Percentiles rank a stretch among this genome's conserved stretches.
phyloP scores from a whole-genome alignment of 1,284 basidiomycete species.

The Calocybe gambosa region DNA sequence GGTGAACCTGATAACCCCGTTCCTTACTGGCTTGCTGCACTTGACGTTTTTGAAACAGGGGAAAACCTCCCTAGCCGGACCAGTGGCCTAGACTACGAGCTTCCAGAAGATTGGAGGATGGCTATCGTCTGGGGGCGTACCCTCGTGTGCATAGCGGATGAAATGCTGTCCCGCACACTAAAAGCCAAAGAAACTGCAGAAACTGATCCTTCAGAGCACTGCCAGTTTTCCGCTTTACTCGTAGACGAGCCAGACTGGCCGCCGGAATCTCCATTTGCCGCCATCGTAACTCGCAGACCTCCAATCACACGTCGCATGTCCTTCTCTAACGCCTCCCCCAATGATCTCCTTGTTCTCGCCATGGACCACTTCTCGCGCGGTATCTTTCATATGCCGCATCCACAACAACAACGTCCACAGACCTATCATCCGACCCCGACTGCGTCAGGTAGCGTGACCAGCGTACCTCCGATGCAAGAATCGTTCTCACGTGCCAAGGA shows the following conservation, averaged over 20 bases:
- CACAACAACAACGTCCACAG: slow-evolving; percentile 18
- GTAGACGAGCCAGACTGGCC: slow-evolving; percentile 45
- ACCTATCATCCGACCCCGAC: not conserved
- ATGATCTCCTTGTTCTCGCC: slow-evolving; percentile 39
- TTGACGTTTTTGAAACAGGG: slow-evolving; percentile 62
- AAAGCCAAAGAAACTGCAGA: slow-evolving; percentile 9
- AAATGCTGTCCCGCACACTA: slow-evolving; percentile 28
- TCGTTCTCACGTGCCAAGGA: slow-evolving; percentile 51
- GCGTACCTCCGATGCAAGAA: slow-evolving; percentile 14
- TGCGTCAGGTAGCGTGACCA: not conserved
- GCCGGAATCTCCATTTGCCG: slow-evolving; percentile 44
- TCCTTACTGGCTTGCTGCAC: slow-evolving; percentile 56
- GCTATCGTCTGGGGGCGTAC: slow-evolving; percentile 62
- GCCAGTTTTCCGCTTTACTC: slow-evolving; percentile 14
- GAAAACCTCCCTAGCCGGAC: slow-evolving; percentile 49
- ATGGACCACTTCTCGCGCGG: slow-evolving; percentile 64
- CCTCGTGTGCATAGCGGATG: slow-evolving; percentile 51
- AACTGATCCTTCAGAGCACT: slow-evolving; percentile 13
- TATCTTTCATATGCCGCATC: slow-evolving; percentile 65
- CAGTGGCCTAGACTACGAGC: slow-evolving; percentile 26
- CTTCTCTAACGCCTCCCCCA: slow-evolving; percentile 34
- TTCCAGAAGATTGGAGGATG: slow-evolving; percentile 57
- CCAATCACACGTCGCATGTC: slow-evolving; percentile 47
- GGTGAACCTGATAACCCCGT: slow-evolving; percentile 47
- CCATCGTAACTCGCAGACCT: slow-evolving; percentile 45